Base-by-base conservation (phyloP, 2,329 filamentous ascomycete species). In the Pestalotiopsis sp. region DNA sequence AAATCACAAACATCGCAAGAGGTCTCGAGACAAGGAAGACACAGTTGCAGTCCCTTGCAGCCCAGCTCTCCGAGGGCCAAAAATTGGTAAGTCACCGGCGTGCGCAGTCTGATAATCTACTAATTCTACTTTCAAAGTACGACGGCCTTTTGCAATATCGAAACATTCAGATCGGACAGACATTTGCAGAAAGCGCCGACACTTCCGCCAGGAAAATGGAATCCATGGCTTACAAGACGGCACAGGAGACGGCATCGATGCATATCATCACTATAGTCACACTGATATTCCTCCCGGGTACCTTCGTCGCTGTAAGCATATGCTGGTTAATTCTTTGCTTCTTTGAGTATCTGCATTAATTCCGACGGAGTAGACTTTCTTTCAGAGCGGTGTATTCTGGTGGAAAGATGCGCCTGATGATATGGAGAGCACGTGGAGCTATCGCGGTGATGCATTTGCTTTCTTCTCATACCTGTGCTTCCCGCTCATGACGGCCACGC, bases 101-200 rank as follows among this genome's bases (percentile, higher is more conserved):
- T n/a, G 6, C 2, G 3, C 45, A n/a, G n/a, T 14, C 6, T n/a
- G 14, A 49, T 12, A 6, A 20, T 17, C 14, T n/a, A n/a, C 12
- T n/a, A n/a, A 17, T 20, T 20, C 3, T 20, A 17, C 20, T 41
- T 13, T 12, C 3, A 38, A 38, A 38, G 60, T 63, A 38, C 27
- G 60, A 63, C 11, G 36, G 60, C 12, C 23, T 63, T 36, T 63
- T 63, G 25, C 60, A 63, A 12, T 63, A 63, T 20, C 60, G 60
- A 41, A 63, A 63, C 38, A 36, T 63, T 13, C 60, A 63, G 12
- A 36, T 63, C 60, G 17, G 60, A 2, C 60, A 63, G 12, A 63
- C 36, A 17, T 63, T 63, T 36, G 38, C 27, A 25, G 60, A 63
- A 41, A 63, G 38, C 4, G 60, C 60, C 3, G 23, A 38, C 12